Base-by-base conservation (phyloP, 352 stramenopile species). In the Phytophthora colocasiae region DNA sequence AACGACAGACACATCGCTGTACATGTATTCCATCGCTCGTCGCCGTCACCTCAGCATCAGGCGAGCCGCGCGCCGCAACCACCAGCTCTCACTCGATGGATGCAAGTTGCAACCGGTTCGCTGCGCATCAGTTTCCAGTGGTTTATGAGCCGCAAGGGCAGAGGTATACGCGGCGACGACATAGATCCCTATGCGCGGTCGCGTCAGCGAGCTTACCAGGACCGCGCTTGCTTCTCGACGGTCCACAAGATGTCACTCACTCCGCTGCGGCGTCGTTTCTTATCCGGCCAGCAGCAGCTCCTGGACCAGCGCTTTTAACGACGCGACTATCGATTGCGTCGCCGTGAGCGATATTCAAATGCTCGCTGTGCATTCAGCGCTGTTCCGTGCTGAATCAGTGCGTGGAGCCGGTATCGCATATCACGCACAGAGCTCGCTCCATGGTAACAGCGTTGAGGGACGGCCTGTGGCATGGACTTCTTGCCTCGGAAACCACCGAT, bases 1-100 rank as follows among this genome's bases (percentile, higher is more conserved):
- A 14, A 11, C 26, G 44, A 48, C 44, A 63, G 46, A 61, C 59
- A 57, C 52, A 59, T 72, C 31, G 58, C 24, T 44, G 34, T n/a
- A n/a, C n/a, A n/a, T n/a, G n/a, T 63, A 59, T 64, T 60, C 27
- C 44, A 63, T 62, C 54, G 45, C 51, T 29, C 32, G 51, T 58
- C 40, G 53, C 46, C 58, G 50, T 63, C 58, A 61, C 32, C 40
- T 70, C 47, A 64, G 54, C 48, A 56, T 63, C 51, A 63, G 38
- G 47, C 36, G 7, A 15, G 52, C 26, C 15, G 39, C 46, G 52
- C 53, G 61, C 48, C 56, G 57, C 50, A 63, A 71, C 49, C 50
- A 51, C 32, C 15, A 26, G 22, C 11, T 3, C 10, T 17, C 2
- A 14, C 8, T 3, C 4, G 14, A 38, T 50, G 19, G 43, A 17